These are phyloP conservation scores for Pseudogymnoascus sp. DNA, from an alignment of 2,329 filamentous ascomycete genomes.

Conservation along the genomic window DNA sequence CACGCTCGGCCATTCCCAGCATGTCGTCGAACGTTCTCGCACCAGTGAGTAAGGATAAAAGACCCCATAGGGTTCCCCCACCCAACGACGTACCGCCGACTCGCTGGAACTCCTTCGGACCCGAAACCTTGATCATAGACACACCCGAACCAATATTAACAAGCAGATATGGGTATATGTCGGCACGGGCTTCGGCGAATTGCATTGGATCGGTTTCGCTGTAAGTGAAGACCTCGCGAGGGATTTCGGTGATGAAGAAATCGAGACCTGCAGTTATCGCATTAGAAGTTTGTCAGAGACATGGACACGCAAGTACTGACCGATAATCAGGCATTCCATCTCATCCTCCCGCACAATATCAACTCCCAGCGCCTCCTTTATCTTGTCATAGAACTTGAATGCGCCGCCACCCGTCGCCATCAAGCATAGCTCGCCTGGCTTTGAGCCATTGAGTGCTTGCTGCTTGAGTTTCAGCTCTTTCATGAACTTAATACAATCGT, in stretches of 20 bases:
- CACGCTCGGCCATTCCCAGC: slow-evolving; percentile 81
- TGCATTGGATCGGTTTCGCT: slow-evolving; percentile 85
- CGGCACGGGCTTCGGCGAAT: slow-evolving; percentile 67
- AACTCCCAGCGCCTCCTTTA: slow-evolving; percentile 73
- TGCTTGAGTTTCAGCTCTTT: slow-evolving; percentile 77
- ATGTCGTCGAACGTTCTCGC: slow-evolving; percentile 96
- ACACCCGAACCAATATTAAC: slow-evolving; percentile 98
- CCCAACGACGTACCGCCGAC: slow-evolving; percentile 93
- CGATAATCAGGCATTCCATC: slow-evolving; percentile 97
- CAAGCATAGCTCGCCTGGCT: slow-evolving; percentile 67
- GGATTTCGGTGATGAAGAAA: slow-evolving; percentile 98
- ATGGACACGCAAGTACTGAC: slow-evolving; percentile 37
- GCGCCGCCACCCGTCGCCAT: slow-evolving; percentile 96
- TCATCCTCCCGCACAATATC: slow-evolving; percentile 91
- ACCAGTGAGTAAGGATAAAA: slow-evolving; percentile 86
- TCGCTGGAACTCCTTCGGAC: slow-evolving; percentile 75
- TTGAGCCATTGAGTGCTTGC: slow-evolving; percentile 63
- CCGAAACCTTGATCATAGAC: slow-evolving; percentile 93
- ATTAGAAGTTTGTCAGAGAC: slow-evolving; percentile 8
- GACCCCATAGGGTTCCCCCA: slow-evolving; percentile 94
- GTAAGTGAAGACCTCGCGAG: slow-evolving; percentile 94
- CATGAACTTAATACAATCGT: slow-evolving; percentile 90
- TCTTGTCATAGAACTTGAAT: slow-evolving; percentile 92
- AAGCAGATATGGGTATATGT: slow-evolving; percentile 92
- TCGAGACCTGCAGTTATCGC: slow-evolving; percentile 59